Conservation (phyloP, 2,329 filamentous ascomycete genomes). For the Chaetomiaceae sp. region DNA sequence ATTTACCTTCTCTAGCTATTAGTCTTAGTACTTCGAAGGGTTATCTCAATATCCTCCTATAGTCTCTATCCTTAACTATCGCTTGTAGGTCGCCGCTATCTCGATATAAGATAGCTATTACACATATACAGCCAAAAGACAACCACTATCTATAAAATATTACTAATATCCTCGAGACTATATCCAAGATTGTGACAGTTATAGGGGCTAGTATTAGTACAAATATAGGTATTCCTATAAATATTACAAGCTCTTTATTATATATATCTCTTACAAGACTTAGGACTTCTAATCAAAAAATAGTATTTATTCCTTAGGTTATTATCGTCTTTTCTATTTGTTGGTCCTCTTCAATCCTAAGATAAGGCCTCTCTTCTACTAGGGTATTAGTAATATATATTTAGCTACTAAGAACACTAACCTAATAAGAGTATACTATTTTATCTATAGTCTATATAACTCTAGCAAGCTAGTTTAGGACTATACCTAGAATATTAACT, state of each 20-base stretch:
- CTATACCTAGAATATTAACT: constrained; percentile 17
- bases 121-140: constrained; percentile 6
- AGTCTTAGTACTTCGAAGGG: no score
- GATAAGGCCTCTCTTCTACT: constrained; percentile 12
- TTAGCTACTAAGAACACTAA: neutral
- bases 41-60: no score
- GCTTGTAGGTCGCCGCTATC: neutral
- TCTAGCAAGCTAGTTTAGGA: constrained; percentile 11
- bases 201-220: constrained; percentile 16
- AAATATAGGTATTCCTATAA: constrained; percentile 14
- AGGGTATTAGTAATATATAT: constrained; percentile 8
- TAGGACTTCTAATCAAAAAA: constrained; percentile 9
- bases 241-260: neutral
- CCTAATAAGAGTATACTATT: constrained; percentile 10
- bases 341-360: constrained; percentile 7
- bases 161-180: constrained; percentile 3
- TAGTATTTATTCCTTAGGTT: constrained; percentile 6
- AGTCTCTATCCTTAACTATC: no score
- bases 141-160: constrained; percentile 8
- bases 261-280: constrained; percentile 4
- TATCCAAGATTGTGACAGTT: constrained; percentile 14
- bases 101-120: constrained; percentile 12
- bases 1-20: no score
- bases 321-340: constrained; percentile 7
- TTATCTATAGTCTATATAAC: constrained; percentile 8